Evolutionary conservation across 169 alveolate genomes (phyloP).

Genomic region (Theileria orientalis): DNA sequence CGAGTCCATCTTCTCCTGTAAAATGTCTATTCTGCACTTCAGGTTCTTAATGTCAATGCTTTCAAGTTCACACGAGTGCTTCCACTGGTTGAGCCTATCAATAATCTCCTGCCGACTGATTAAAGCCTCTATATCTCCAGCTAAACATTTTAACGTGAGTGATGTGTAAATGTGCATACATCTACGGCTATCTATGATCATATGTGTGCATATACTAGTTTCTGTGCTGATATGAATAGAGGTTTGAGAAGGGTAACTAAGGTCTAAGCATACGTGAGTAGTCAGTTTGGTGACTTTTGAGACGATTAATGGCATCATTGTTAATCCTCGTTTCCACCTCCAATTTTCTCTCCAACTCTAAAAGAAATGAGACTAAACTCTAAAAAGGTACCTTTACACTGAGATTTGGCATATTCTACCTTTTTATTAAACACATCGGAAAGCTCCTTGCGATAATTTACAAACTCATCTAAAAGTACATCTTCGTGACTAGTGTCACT

Average conservation of each 20-base stretch:
- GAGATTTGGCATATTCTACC: neutral
- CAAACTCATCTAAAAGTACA: constrained; percentile 31
- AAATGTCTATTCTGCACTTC: constrained; percentile 2
- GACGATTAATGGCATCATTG: neutral
- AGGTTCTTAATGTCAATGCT: neutral
- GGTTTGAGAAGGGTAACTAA: neutral
- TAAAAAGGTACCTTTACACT: constrained; percentile 1
- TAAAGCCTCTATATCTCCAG: neutral
- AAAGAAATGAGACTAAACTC: neutral
- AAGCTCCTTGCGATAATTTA: constrained; percentile 11
- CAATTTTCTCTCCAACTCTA: constrained; percentile 10
- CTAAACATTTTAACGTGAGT: neutral
- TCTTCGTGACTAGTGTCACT: constrained; percentile 27
- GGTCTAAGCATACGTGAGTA: neutral
- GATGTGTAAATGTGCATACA: no score
- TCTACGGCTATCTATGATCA: no score
- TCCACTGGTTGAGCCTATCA: constrained; percentile 4
- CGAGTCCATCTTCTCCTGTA: neutral
- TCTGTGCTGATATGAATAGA: neutral
- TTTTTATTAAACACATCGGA: neutral
- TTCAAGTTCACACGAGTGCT: constrained; percentile 12
- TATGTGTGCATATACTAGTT: no score
- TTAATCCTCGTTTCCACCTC: neutral
- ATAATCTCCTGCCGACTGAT: constrained; percentile 7
- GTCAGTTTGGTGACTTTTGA: neutral